Conservation (phyloP, 1,284 basidiomycete species). For the Ceratobasidium sp. region DNA sequence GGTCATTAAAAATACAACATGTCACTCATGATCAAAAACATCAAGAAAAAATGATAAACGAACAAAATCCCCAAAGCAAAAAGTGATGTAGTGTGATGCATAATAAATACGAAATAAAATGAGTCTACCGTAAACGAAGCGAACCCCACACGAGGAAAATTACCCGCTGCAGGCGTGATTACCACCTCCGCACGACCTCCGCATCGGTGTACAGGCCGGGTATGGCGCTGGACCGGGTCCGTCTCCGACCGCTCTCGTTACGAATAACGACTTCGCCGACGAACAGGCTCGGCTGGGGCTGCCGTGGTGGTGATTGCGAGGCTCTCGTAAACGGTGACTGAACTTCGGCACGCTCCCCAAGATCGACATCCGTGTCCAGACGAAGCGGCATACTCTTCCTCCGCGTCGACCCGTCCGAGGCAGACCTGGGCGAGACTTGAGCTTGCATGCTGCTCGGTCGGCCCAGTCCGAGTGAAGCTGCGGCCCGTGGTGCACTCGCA, state of each 20-base stretch:
- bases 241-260: constrained; percentile 27
- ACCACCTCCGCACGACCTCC: constrained; percentile 23
- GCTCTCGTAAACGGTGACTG: constrained; percentile 15
- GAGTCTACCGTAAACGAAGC: neutral
- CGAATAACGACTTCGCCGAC: constrained; percentile 38
- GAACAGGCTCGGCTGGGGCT: neutral
- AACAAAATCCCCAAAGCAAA: constrained; percentile 2
- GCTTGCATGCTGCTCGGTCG: constrained; percentile 19
- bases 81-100: neutral
- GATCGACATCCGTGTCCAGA: constrained; percentile 3
- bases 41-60: constrained; percentile 7
- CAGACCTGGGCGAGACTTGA: constrained; percentile 3
- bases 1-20: constrained; percentile 28
- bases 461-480: constrained; percentile 10
- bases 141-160: no score
- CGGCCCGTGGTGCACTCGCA: neutral
- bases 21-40: neutral
- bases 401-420: constrained; percentile 5
- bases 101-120: constrained; percentile 35
- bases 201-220: constrained; percentile 33
- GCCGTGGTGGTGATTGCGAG: neutral
- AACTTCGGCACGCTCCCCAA: neutral
- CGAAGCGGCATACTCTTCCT: constrained; percentile 23
- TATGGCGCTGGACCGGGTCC: constrained; percentile 34
- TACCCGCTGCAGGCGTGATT: neutral